These are phyloP conservation scores for Panaeolus cyanescens DNA, from an alignment of 768 basidiomycete genomes.

Conservation along the genomic window DNA sequence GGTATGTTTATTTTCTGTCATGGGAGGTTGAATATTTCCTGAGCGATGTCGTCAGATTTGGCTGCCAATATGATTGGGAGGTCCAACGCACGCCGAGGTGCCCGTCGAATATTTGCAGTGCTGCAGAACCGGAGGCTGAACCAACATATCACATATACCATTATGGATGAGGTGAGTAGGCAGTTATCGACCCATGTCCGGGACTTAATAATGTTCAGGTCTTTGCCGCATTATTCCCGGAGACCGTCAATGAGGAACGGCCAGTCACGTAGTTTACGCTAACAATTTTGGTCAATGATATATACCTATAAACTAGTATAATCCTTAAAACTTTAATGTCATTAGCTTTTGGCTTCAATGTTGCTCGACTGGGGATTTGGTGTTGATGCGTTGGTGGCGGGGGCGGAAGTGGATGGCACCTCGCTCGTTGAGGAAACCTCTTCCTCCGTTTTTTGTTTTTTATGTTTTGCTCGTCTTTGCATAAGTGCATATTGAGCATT, in stretches of 20 bases:
- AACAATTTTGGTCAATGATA: background rate
- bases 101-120: constrained; percentile 89
- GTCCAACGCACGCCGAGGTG: constrained; percentile 91
- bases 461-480: constrained; percentile 44
- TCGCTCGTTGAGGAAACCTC: background rate
- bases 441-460: constrained; percentile 28
- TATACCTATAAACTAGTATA: background rate
- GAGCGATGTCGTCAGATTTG: constrained; percentile 55
- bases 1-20: constrained; percentile 45
- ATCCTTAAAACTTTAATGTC: background rate
- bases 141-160: constrained; percentile 87
- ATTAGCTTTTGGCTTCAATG: background rate
- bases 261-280: background rate
- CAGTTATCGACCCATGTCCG: background rate
- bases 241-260: constrained; percentile 14
- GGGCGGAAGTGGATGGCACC: background rate
- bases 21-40: background rate
- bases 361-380: background rate
- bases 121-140: constrained; percentile 94
- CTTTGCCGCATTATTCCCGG: constrained; percentile 33
- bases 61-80: constrained; percentile 99
- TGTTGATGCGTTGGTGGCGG: background rate
- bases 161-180: constrained; percentile 81
- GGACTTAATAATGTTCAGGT: constrained; percentile 17
- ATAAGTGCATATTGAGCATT: constrained; percentile 54